Evolutionary conservation across 371 early-diverging fungal species (phyloP).

Genomic region (Syncephalastrum racemosum): DNA sequence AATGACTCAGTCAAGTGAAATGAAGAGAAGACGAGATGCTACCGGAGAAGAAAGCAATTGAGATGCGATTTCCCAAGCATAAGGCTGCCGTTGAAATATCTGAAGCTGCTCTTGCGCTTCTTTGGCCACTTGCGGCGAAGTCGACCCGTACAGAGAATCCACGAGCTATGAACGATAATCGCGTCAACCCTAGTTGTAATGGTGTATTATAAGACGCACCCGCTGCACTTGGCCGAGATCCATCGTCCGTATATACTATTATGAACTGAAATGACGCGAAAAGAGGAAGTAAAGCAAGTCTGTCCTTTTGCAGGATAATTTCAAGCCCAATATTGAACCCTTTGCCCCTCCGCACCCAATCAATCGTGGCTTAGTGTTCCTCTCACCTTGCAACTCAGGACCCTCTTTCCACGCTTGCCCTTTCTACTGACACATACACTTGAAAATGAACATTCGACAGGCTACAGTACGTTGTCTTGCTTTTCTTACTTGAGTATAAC

Average conservation of each 20-base stretch:
- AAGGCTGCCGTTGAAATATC: constrained; percentile 63
- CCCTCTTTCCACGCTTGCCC: not conserved
- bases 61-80: constrained; percentile 77
- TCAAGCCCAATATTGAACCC: not conserved
- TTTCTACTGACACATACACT: not conserved
- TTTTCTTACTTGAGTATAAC: not conserved
- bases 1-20: not conserved
- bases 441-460: constrained; percentile 63
- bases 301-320: no score
- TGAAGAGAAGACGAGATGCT: constrained; percentile 1
- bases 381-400: no score
- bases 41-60: constrained; percentile 60
- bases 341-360: not conserved
- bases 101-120: constrained; percentile 71
- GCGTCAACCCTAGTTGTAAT: no score
- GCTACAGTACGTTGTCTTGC: constrained; percentile 51
- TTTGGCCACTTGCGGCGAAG: constrained; percentile 43
- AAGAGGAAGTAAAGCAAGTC: no score
- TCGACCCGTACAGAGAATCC: constrained; percentile 49
- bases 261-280: no score
- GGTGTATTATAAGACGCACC: no score
- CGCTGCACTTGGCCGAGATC: no score
- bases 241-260: no score
- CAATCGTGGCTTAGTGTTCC: not conserved
- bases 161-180: constrained; percentile 29